Evolutionary conservation across 2,329 filamentous ascomycete species (phyloP).

Genomic region (Colletotrichum tabaci): DNA sequence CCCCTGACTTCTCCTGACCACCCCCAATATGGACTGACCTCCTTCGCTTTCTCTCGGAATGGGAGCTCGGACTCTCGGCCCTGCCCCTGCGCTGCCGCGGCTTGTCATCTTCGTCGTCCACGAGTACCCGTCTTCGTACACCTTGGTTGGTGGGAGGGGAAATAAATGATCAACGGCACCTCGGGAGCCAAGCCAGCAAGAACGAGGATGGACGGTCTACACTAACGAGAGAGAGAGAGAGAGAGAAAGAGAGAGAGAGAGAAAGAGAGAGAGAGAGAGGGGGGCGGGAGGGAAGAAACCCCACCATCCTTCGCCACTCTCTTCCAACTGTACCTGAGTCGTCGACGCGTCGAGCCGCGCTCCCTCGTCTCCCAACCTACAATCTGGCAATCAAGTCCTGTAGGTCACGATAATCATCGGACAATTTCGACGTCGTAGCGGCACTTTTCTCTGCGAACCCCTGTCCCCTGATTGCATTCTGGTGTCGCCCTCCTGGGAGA

Average conservation of each 20-base stretch:
- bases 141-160: neutral
- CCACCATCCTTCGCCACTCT: constrained; percentile 5
- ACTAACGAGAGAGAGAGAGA: no score
- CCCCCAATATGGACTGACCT: neutral
- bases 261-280: no score
- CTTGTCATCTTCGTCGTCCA: neutral
- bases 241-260: no score
- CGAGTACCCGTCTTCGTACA: neutral
- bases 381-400: neutral
- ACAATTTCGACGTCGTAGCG: constrained; percentile 20
- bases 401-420: constrained; percentile 24
- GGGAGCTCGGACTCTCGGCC: neutral
- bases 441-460: constrained; percentile 1
- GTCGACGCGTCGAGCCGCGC: neutral
- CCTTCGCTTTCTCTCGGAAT: neutral
- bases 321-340: neutral
- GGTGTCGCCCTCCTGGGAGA: neutral
- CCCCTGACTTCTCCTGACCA: neutral
- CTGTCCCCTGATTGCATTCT: constrained; percentile 18
- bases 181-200: constrained; percentile 16
- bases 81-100: neutral
- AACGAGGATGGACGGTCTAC: no score
- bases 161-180: neutral
- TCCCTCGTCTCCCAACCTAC: constrained; percentile 1
- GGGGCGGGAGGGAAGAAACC: neutral